These are phyloP conservation scores for Quercus variabilis DNA, from an alignment of 306 rosid genomes.

Conservation along the genomic window DNA sequence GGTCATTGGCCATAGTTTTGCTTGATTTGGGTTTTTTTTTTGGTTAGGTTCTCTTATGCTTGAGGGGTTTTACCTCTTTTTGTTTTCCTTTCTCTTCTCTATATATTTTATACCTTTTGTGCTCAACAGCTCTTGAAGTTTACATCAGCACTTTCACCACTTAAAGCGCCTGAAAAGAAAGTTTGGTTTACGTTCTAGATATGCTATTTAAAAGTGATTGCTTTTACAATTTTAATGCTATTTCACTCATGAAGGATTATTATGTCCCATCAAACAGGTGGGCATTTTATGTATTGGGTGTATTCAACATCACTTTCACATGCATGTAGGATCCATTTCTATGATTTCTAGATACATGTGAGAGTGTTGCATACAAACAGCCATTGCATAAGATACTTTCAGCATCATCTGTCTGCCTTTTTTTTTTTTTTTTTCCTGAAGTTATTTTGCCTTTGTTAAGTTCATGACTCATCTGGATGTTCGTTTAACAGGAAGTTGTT, in stretches of 20 bases:
- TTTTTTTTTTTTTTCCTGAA: background rate
- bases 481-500: slow-evolving; percentile 54
- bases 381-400: too few species aligned
- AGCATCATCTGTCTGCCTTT: background rate
- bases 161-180: background rate
- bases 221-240: background rate
- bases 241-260: background rate
- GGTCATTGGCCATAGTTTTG: background rate
- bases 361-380: too few species aligned
- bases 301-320: too few species aligned
- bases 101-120: background rate
- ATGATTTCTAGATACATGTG: too few species aligned
- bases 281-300: too few species aligned
- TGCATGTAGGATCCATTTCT: too few species aligned
- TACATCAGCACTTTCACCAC: background rate
- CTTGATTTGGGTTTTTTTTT: background rate
- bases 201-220: background rate
- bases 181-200: background rate
- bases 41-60: background rate
- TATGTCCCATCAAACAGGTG: background rate
- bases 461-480: slow-evolving; percentile 14
- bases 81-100: background rate
- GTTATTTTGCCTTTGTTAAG: slow-evolving; percentile 12
- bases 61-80: background rate
- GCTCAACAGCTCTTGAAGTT: background rate